phyloP scores from a whole-genome alignment of 768 basidiomycete species.

The Hypholoma sublateritium region DNA sequence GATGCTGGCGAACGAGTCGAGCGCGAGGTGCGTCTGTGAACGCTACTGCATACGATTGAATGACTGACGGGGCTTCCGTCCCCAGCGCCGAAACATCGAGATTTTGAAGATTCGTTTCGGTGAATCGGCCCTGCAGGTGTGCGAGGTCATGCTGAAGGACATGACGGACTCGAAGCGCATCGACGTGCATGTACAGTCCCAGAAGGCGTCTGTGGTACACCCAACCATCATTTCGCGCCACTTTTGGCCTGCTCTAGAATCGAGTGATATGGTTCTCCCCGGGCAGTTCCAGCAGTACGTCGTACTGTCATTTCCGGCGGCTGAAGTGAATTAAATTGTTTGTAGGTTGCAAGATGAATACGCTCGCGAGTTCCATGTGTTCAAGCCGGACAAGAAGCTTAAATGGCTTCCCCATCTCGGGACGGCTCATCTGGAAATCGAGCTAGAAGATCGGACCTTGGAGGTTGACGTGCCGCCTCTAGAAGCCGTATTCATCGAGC shows the following conservation, averaged over 20 bases:
- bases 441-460: conserved; percentile 78
- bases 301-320: neutral
- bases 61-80: neutral
- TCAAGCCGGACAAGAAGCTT: conserved; percentile 92
- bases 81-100: conserved; percentile 87
- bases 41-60: neutral
- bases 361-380: conserved; percentile 69
- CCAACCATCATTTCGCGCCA: conserved; percentile 91
- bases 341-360: conserved; percentile 74
- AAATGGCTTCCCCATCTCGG: conserved; percentile 91
- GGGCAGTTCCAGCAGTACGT: conserved; percentile 80
- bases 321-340: neutral
- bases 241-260: conserved; percentile 91
- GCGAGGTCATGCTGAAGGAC: conserved; percentile 98
- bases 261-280: conserved; percentile 74
- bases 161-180: conserved; percentile 93
- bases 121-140: conserved; percentile 88
- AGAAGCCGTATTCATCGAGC: conserved; percentile 88
- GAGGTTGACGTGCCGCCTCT: conserved; percentile 79
- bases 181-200: conserved; percentile 83
- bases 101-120: conserved; percentile 96
- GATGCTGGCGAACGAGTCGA: conserved; percentile 86
- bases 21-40: conserved; percentile 43
- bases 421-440: conserved; percentile 75
- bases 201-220: conserved; percentile 74